phyloP scores from a whole-genome alignment of 2,329 filamentous ascomycete species.

The Pseudogymnoascus sp. region DNA sequence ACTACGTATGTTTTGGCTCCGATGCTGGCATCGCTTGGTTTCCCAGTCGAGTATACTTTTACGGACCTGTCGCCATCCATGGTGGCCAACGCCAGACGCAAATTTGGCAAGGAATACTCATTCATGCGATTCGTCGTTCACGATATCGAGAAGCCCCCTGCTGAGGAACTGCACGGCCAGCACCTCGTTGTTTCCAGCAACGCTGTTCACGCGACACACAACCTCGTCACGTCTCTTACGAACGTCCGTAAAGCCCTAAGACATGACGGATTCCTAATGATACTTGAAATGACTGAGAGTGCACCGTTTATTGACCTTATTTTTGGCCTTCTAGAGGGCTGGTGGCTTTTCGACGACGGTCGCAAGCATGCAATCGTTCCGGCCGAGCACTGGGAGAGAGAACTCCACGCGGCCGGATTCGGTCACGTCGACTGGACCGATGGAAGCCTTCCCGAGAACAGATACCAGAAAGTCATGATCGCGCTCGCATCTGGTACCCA shows the following conservation, averaged over 20 bases:
- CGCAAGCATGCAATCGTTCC: slow-evolving; percentile 13
- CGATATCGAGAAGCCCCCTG: slow-evolving; percentile 11
- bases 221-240: slow-evolving; percentile 3
- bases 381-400: slow-evolving; percentile 10
- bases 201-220: slow-evolving; percentile 17
- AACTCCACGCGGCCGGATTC: slow-evolving; percentile 11
- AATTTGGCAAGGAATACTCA: background rate
- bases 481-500: background rate
- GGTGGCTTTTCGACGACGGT: slow-evolving; percentile 21
- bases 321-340: slow-evolving; percentile 19
- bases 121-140: slow-evolving; percentile 15
- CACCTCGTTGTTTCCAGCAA: slow-evolving; percentile 17
- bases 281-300: slow-evolving; percentile 17
- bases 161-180: slow-evolving; percentile 8
- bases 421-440: slow-evolving; percentile 9
- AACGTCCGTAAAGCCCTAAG: slow-evolving; percentile 13
- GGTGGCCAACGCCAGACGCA: slow-evolving; percentile 17
- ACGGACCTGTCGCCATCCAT: slow-evolving; percentile 33
- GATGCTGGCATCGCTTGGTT: slow-evolving; percentile 18
- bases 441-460: slow-evolving; percentile 16
- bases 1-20: slow-evolving; percentile 29
- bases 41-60: slow-evolving; percentile 33
- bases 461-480: background rate
- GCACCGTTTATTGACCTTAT: slow-evolving; percentile 20
- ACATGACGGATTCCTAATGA: slow-evolving; percentile 12